These are phyloP conservation scores for Coleophoma cylindrospora DNA, from an alignment of 2,329 filamentous ascomycete genomes.

Conservation along the genomic window DNA sequence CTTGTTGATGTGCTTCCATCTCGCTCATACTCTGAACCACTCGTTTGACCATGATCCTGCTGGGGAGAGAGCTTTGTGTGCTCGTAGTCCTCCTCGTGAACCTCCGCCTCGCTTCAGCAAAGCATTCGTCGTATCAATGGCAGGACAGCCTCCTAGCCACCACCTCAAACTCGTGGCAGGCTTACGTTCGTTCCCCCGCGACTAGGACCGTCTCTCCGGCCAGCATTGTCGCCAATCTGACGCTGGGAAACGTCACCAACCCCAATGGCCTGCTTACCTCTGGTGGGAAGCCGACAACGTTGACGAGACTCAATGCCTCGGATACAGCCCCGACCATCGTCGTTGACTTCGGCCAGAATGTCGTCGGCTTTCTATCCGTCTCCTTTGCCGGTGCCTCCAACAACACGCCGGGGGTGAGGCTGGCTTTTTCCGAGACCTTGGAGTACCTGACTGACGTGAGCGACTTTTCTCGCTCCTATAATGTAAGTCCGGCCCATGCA, in stretches of 20 bases:
- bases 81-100: too few relatives aligned
- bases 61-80: too few relatives aligned
- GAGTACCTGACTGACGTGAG: constrained; percentile 37
- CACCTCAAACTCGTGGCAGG: constrained; percentile 27
- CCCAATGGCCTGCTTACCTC: constrained; percentile 27
- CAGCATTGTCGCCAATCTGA: constrained; percentile 26
- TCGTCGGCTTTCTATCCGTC: constrained; percentile 38
- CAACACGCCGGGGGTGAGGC: constrained; percentile 32
- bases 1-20: too few relatives aligned
- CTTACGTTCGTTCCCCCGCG: constrained; percentile 33
- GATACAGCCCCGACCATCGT: constrained; percentile 31
- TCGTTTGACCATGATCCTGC: too few relatives aligned
- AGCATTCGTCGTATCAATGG: too few relatives aligned
- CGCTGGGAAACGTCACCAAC: constrained; percentile 33
- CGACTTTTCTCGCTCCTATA: constrained; percentile 44
- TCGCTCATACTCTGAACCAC: too few relatives aligned
- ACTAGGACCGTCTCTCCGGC: constrained; percentile 26
- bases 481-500: constrained; percentile 22
- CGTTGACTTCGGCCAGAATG: constrained; percentile 45
- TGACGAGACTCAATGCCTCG: constrained; percentile 18
- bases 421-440: constrained; percentile 44
- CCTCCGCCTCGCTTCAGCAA: too few relatives aligned
- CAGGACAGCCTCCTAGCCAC: too few relatives aligned
- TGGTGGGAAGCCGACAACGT: constrained; percentile 23
- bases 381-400: constrained; percentile 31